A percentile compares a stretch with the other conserved stretches of the same genome.
phyloP scores from a whole-genome alignment of 179 eudicot species.

The Patellifolia procumbens region DNA sequence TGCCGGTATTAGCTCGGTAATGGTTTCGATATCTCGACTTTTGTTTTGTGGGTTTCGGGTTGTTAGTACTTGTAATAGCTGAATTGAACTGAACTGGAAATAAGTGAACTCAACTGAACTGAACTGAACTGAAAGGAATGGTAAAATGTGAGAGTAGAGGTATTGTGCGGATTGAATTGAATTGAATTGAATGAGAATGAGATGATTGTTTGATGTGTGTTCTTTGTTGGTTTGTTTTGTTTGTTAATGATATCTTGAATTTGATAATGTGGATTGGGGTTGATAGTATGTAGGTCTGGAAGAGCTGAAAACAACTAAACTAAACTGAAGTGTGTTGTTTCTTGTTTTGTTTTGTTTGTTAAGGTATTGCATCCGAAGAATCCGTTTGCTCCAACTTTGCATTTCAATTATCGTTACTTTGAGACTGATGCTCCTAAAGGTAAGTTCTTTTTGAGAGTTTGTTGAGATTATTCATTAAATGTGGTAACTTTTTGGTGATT shows the following conservation, averaged over 20 bases:
- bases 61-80: too few relatives aligned
- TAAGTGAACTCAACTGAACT: too few relatives aligned
- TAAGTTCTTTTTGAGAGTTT: slow-evolving; percentile 8
- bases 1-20: slow-evolving; percentile 94
- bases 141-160: too few relatives aligned
- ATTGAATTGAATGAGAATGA: neutral
- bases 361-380: slow-evolving; percentile 97
- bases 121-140: too few relatives aligned
- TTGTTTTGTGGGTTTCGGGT: too few relatives aligned
- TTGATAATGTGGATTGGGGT: too few relatives aligned
- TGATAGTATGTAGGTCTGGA: too few relatives aligned
- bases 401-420: slow-evolving; percentile 94
- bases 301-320: too few relatives aligned
- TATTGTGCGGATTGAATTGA: too few relatives aligned
- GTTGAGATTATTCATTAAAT: neutral
- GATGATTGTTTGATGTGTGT: neutral
- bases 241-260: too few relatives aligned
- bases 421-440: slow-evolving; percentile 98
- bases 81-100: too few relatives aligned
- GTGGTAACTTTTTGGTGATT: neutral
- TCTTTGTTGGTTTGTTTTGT: neutral
- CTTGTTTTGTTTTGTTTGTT: neutral
- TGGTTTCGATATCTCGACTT: neutral
- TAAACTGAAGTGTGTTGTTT: too few relatives aligned
- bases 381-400: slow-evolving; percentile 96